A percentile compares a stretch with the other conserved stretches of the same genome.
Conservation (phyloP, 257 asterid genomes). For the Cynanchum wilfordii region DNA sequence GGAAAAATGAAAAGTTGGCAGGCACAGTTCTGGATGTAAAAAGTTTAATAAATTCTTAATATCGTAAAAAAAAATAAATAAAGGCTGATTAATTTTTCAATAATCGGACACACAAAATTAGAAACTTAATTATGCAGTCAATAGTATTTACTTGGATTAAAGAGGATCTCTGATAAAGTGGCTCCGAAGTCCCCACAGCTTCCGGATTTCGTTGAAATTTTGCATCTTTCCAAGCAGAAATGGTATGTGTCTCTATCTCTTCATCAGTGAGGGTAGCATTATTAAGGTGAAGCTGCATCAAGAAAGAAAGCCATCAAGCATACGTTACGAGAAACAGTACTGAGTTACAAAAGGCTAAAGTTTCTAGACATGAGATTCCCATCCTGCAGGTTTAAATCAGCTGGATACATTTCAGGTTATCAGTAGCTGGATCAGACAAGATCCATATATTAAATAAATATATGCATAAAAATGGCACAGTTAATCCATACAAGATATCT, state of each 20-base stretch:
- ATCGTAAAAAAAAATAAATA: background rate
- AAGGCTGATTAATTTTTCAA: background rate
- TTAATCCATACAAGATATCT: background rate
- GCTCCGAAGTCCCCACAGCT: slow-evolving; percentile 20
- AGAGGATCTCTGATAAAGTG: slow-evolving; percentile 42
- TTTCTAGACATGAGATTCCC: background rate
- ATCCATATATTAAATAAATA: background rate
- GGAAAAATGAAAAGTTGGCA: background rate
- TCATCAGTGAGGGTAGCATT: slow-evolving; percentile 33
- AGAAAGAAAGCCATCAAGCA: background rate
- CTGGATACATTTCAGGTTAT: background rate
- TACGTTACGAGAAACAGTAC: background rate
- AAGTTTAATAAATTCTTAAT: background rate
- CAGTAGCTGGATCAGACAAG: slow-evolving; percentile 3
- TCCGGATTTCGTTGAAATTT: slow-evolving; percentile 40
- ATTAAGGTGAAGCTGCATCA: slow-evolving; percentile 49
- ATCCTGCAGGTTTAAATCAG: slow-evolving; percentile 4
- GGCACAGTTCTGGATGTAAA: background rate
- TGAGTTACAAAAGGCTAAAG: background rate
- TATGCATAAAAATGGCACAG: background rate
- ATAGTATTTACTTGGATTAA: slow-evolving; percentile 48
- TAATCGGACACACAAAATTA: background rate
- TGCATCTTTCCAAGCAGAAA: slow-evolving; percentile 58
- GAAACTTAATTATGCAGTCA: background rate
- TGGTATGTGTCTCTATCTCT: slow-evolving; percentile 44